phyloP scores from a whole-genome alignment of 306 rosid species.

The Cyclanthera cordifolia region DNA sequence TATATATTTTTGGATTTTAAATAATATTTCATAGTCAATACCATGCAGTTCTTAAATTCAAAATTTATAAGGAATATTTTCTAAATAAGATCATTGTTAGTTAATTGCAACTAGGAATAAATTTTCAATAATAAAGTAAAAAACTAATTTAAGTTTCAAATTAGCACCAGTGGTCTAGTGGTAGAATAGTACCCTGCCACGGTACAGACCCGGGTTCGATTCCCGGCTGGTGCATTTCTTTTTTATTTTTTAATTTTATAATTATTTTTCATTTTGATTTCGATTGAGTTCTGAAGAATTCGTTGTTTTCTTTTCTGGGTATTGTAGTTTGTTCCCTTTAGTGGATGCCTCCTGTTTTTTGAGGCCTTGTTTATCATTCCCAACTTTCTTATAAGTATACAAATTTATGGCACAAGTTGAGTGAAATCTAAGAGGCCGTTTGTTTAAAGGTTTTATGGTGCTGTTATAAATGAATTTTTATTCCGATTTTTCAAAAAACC shows the following conservation, averaged over 20 bases:
- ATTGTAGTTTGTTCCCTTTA: not conserved
- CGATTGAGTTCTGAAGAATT: no score
- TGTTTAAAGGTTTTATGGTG: no score
- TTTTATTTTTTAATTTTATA: no score
- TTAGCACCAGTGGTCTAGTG: slow-evolving; percentile 85
- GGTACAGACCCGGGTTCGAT: slow-evolving; percentile 42
- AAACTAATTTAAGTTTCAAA: no score
- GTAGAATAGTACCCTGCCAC: slow-evolving; percentile 82
- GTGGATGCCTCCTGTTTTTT: no score
- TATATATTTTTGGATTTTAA: no score
- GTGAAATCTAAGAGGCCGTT: not conserved
- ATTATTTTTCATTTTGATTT: no score
- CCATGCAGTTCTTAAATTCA: not conserved
- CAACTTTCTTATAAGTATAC: no score
- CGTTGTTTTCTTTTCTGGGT: not conserved
- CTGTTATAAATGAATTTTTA: no score
- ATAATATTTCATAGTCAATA: not conserved
- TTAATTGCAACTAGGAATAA: not conserved
- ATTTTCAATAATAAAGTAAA: no score
- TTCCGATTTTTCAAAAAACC: no score
- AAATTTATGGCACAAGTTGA: no score
- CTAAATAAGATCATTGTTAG: not conserved
- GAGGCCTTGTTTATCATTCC: not conserved
- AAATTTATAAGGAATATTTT: not conserved
- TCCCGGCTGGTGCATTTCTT: slow-evolving; percentile 37